phyloP scores from a whole-genome alignment of 1,139 yeast genomes.

The Zygotorulaspora mrakii region DNA sequence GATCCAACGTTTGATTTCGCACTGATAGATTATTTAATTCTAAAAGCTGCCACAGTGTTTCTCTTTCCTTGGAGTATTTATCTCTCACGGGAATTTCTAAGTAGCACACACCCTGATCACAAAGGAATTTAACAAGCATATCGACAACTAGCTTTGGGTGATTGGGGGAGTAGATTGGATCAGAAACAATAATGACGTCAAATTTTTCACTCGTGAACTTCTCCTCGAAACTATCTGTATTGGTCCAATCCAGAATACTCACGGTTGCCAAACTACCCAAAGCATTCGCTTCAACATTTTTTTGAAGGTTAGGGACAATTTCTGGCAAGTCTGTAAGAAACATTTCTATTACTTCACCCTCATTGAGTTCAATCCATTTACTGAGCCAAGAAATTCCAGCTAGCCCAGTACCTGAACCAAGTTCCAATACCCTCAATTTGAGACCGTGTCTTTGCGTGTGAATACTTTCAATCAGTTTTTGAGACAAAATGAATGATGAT shows the following conservation, averaged over 20 bases:
- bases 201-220: conserved; percentile 39
- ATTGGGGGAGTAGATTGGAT: conserved; percentile 78
- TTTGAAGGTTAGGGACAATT: conserved; percentile 62
- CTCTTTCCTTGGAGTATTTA: conserved; percentile 63
- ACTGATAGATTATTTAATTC: conserved; percentile 36
- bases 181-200: conserved; percentile 68
- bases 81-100: conserved; percentile 74
- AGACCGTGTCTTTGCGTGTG: conserved; percentile 1
- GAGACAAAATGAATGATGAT: conserved; percentile 68
- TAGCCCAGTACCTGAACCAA: conserved; percentile 93
- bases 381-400: conserved; percentile 65
- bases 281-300: conserved; percentile 54
- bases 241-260: conserved; percentile 72
- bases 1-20: conserved; percentile 42
- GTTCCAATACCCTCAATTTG: conserved; percentile 54
- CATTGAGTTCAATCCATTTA: conserved; percentile 28
- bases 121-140: conserved; percentile 49
- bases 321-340: conserved; percentile 74
- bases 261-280: conserved; percentile 38
- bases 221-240: conserved; percentile 45
- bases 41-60: conserved; percentile 53
- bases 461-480: conserved; percentile 36
- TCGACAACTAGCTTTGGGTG: conserved; percentile 73
- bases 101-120: conserved; percentile 46
- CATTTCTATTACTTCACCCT: conserved; percentile 46